Evolutionary conservation across 2,329 filamentous ascomycete species (phyloP).

Genomic region (Cladobotryum mycophilum): DNA sequence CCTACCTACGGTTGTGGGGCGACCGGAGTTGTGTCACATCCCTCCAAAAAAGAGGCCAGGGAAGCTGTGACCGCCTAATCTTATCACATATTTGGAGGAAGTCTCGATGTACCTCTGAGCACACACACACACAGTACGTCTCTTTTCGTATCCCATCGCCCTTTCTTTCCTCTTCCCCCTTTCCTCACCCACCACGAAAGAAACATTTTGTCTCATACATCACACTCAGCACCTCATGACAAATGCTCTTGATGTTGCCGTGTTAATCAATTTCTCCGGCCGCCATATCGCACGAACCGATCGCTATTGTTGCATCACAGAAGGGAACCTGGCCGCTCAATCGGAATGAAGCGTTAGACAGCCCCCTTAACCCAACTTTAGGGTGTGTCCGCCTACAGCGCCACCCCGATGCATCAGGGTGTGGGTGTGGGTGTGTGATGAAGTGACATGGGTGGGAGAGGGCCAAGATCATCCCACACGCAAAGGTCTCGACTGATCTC

Average conservation of each 20-base stretch:
- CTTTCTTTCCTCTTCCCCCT: neutral
- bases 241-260: neutral
- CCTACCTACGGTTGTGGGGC: neutral
- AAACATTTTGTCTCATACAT: neutral
- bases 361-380: neutral
- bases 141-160: neutral
- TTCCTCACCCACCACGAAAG: neutral
- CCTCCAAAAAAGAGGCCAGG: neutral
- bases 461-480: slow-evolving; percentile 3
- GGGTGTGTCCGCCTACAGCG: slow-evolving; percentile 1
- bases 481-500: slow-evolving; percentile 10
- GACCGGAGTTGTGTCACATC: neutral
- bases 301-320: neutral
- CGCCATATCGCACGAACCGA: neutral
- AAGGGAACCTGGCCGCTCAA: slow-evolving; percentile 5
- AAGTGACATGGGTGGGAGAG: neutral
- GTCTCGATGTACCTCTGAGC: neutral
- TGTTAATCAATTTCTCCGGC: neutral
- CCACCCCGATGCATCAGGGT: slow-evolving; percentile 3
- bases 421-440: neutral
- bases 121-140: neutral
- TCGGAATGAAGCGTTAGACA: slow-evolving; percentile 7
- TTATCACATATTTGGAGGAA: neutral
- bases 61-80: neutral
- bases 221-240: neutral